phyloP scores from a whole-genome alignment of 1,284 basidiomycete species.

The Naganishia albida region DNA sequence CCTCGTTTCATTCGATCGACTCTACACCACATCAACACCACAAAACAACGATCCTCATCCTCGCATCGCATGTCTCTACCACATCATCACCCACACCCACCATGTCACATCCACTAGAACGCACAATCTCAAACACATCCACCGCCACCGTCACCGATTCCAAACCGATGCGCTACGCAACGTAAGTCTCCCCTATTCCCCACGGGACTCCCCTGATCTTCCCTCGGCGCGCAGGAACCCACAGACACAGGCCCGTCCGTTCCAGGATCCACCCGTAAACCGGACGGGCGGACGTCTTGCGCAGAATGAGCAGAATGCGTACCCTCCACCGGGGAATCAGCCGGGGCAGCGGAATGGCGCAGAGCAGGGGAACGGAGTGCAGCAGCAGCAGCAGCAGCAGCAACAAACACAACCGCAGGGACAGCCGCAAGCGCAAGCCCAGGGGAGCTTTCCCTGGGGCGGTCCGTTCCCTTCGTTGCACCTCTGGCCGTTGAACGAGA shows the following conservation, averaged over 20 bases:
- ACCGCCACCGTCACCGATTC: conserved; percentile 8
- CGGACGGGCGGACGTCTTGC: no score
- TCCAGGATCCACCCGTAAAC: no score
- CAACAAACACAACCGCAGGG: not conserved
- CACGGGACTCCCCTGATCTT: no score
- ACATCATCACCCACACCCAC: not conserved
- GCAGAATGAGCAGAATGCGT: no score
- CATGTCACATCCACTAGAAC: conserved; percentile 28
- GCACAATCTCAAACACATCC: conserved; percentile 18
- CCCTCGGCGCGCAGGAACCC: not conserved
- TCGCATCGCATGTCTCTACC: conserved; percentile 11
- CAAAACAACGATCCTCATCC: no score
- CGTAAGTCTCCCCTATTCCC: no score
- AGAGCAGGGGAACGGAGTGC: not conserved
- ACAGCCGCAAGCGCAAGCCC: conserved; percentile 2
- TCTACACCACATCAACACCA: not conserved
- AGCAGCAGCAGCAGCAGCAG: not conserved
- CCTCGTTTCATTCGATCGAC: no score
- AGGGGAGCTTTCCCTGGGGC: conserved; percentile 44
- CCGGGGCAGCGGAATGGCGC: not conserved
- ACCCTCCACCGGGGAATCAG: no score
- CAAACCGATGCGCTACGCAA: no score
- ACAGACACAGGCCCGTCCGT: no score
- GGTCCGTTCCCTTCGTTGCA: conserved; percentile 63
- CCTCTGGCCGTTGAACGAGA: conserved; percentile 93